phyloP scores from a whole-genome alignment of 148 eudicot genomes.

The Nyssa sinensis region DNA sequence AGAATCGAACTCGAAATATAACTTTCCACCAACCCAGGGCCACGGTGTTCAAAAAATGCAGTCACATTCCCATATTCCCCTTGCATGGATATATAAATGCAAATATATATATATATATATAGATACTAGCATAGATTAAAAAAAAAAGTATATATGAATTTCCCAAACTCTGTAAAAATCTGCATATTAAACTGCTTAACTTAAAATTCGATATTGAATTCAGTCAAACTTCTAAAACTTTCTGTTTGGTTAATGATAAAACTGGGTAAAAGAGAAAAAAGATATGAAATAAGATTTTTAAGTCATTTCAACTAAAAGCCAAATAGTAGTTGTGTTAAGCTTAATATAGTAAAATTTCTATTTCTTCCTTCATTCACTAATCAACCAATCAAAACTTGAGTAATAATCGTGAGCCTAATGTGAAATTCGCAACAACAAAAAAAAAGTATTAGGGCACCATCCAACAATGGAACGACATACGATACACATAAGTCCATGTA shows the following conservation, averaged over 20 bases:
- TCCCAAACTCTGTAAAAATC: no score
- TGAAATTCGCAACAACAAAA: no score
- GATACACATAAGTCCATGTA: no score
- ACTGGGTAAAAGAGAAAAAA: neutral
- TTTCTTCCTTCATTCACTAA: neutral
- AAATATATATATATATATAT: no score
- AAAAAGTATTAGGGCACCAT: constrained; percentile 12
- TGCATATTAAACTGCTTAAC: neutral
- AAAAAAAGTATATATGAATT: no score
- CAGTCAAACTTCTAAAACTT: neutral
- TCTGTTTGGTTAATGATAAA: neutral
- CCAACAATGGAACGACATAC: neutral
- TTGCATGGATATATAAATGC: no score
- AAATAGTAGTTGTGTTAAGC: neutral
- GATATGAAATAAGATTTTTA: neutral
- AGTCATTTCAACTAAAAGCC: neutral
- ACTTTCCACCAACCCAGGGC: no score
- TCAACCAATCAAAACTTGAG: neutral
- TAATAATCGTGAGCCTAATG: no score
- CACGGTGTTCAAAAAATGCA: no score
- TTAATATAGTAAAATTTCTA: neutral
- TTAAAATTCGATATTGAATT: neutral
- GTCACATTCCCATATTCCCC: no score
- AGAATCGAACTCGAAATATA: no score
- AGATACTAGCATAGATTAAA: no score